Conservation (phyloP, 2,329 filamentous ascomycete species). For the Aspergillus sp. region DNA sequence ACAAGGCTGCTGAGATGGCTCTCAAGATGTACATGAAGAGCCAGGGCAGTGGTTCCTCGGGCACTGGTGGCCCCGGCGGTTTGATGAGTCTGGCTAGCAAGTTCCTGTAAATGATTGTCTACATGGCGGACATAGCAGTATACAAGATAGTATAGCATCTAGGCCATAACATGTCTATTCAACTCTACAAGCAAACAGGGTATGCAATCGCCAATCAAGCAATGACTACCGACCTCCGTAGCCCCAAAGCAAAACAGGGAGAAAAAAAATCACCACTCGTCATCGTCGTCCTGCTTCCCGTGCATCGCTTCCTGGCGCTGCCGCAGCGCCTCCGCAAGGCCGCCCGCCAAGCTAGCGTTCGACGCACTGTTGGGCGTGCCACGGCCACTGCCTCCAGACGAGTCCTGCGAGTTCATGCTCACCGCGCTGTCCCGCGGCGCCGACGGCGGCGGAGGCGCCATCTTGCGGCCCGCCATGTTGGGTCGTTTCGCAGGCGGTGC, state of each 20-base stretch:
- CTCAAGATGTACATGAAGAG: slow-evolving; percentile 89
- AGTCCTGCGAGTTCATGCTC: slow-evolving; percentile 48
- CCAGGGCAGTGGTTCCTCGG: slow-evolving; percentile 53
- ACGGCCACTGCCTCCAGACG: slow-evolving; percentile 63
- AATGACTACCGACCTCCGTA: neutral
- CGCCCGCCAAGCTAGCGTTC: slow-evolving; percentile 65
- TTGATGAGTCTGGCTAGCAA: slow-evolving; percentile 60
- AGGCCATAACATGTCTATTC: slow-evolving; percentile 3
- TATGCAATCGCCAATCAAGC: slow-evolving; percentile 11
- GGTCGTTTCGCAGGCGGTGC: slow-evolving; percentile 80
- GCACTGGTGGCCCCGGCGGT: slow-evolving; percentile 48
- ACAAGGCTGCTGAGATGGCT: slow-evolving; percentile 79
- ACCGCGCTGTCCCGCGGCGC: slow-evolving; percentile 65
- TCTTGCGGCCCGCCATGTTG: slow-evolving; percentile 64
- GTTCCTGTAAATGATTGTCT: slow-evolving; percentile 44
- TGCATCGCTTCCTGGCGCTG: slow-evolving; percentile 75
- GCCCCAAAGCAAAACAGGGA: slow-evolving; percentile 7
- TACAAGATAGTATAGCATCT: neutral
- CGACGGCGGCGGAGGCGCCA: slow-evolving; percentile 62
- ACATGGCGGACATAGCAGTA: neutral
- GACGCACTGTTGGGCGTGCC: slow-evolving; percentile 61
- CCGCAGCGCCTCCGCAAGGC: slow-evolving; percentile 73
- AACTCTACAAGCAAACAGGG: slow-evolving; percentile 5
- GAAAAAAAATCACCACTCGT: slow-evolving; percentile 58
- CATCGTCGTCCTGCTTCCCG: slow-evolving; percentile 64